Evolutionary conservation across 2,329 filamentous ascomycete genomes (phyloP).

Genomic region (Acrocalymma vagum): DNA sequence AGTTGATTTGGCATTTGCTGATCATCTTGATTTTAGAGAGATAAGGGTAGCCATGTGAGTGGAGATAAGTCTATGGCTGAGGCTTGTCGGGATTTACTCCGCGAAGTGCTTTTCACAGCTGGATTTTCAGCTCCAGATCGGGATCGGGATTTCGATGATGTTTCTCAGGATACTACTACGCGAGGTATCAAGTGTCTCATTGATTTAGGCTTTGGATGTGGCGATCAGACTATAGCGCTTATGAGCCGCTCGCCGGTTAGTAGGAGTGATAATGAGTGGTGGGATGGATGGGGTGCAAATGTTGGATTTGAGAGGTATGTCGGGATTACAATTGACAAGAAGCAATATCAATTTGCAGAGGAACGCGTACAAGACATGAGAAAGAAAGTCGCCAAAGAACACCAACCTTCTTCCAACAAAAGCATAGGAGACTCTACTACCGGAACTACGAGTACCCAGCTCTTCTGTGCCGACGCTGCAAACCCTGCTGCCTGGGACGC

Average conservation of each 20-base stretch:
- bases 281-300: conserved; percentile 13
- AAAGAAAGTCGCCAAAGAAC: not conserved
- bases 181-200: conserved; percentile 44
- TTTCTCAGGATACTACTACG: not conserved
- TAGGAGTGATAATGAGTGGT: conserved; percentile 23
- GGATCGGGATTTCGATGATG: conserved; percentile 9
- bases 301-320: conserved; percentile 51
- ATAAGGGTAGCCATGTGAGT: not conserved
- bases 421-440: not conserved
- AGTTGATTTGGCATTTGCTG: too few species aligned
- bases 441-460: conserved; percentile 27
- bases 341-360: conserved; percentile 53
- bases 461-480: conserved; percentile 62
- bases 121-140: too few species aligned
- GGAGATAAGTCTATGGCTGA: conserved; percentile 40
- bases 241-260: conserved; percentile 25
- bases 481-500: conserved; percentile 54
- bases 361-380: conserved; percentile 17
- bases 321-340: conserved; percentile 60
- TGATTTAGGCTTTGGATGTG: conserved; percentile 68
- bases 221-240: conserved; percentile 64
- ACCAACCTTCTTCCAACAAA: not conserved
- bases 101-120: conserved; percentile 56
- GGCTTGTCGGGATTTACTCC: conserved; percentile 61
- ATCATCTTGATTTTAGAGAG: too few species aligned